phyloP scores from a whole-genome alignment of 768 basidiomycete species.

The Rhodotorula paludigena region DNA sequence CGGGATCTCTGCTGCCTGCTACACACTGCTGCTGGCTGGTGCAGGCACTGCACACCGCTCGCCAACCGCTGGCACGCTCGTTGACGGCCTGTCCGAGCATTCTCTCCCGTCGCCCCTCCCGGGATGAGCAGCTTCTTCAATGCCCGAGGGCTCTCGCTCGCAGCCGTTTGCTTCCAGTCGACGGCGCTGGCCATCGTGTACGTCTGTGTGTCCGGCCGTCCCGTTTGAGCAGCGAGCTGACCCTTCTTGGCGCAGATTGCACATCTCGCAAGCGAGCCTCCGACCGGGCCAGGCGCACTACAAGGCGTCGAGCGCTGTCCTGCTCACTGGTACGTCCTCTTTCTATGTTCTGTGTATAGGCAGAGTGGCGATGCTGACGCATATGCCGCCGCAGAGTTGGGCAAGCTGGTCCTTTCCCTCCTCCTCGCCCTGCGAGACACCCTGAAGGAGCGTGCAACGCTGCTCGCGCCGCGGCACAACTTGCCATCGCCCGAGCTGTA shows the following conservation, averaged over 20 bases:
- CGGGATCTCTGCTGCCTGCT: too few species aligned
- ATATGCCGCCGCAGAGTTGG: constrained; percentile 28
- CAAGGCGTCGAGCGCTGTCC: constrained; percentile 41
- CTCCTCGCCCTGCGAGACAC: constrained; percentile 37
- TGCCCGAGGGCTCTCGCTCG: constrained; percentile 23
- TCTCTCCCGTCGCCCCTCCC: too few species aligned
- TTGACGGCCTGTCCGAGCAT: too few species aligned
- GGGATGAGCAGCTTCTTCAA: constrained; percentile 18
- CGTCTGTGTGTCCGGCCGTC: background rate
- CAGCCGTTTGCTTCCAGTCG: constrained; percentile 40
- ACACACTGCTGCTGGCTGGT: too few species aligned
- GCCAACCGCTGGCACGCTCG: too few species aligned
- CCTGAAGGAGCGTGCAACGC: constrained; percentile 23
- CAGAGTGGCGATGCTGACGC: background rate
- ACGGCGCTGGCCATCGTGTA: constrained; percentile 39
- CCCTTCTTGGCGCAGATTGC: constrained; percentile 4
- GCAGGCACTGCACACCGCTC: too few species aligned
- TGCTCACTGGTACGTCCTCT: constrained; percentile 34
- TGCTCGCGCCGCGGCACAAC: constrained; percentile 23
- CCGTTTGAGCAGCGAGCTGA: background rate
- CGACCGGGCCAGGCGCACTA: constrained; percentile 34
- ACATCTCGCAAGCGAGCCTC: constrained; percentile 29
- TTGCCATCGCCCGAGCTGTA: constrained; percentile 34
- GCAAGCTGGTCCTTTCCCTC: constrained; percentile 41
- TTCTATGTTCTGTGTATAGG: too few species aligned